Conservation (phyloP, 352 stramenopile genomes). For the Globisporangium cederbergense region DNA sequence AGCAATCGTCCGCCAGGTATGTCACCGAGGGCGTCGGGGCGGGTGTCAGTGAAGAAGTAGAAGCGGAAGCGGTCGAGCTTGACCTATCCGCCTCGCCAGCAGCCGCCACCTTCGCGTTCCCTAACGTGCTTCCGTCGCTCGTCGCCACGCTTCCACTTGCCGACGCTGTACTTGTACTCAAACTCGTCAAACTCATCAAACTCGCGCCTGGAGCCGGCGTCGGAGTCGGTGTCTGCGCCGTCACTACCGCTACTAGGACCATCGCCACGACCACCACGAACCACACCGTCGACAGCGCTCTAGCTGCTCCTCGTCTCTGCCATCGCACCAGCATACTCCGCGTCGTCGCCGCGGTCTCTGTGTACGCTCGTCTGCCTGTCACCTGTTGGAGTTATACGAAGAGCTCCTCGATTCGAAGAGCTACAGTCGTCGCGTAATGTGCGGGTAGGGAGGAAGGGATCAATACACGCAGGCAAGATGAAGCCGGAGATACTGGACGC, state of each 20-base stretch:
- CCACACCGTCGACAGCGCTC: not conserved
- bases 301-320: slow-evolving; percentile 4
- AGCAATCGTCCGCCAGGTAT: slow-evolving; percentile 51
- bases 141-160: not conserved
- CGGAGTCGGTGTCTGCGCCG: not conserved
- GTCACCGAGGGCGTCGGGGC: slow-evolving; percentile 12
- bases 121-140: not conserved
- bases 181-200: not conserved
- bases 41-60: not conserved
- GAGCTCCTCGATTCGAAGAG: not conserved
- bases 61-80: not conserved
- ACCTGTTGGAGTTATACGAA: not conserved
- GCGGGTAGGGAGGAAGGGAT: not conserved
- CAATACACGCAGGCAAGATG: not conserved
- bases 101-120: slow-evolving; percentile 7
- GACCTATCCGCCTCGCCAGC: slow-evolving; percentile 5
- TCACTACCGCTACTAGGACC: not conserved
- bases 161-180: not conserved
- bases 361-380: not conserved
- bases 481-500: not conserved
- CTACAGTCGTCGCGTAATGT: not conserved
- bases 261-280: not conserved
- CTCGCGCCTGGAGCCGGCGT: not conserved
- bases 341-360: not conserved
- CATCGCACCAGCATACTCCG: slow-evolving; percentile 9